Base-by-base conservation (phyloP, 192 early-diverging fungal genomes). In the Thoreauomyces humboldtii region DNA sequence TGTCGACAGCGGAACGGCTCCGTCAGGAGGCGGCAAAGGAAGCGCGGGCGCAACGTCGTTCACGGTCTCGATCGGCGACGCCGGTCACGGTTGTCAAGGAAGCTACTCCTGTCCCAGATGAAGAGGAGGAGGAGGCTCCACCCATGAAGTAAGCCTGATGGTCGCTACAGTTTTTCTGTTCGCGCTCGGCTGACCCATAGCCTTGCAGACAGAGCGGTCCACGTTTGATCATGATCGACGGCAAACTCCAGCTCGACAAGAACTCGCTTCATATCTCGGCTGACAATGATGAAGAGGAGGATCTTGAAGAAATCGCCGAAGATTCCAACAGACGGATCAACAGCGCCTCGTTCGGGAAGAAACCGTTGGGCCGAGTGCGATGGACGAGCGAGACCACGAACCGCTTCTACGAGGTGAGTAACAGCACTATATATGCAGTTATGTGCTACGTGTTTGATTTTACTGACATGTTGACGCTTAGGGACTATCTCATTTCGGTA, bases 401-500 rank as follows among this genome's bases (percentile, higher is more conserved):
- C 12, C 46, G 34, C 5, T 74, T 74, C 50, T 74, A 74, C 38
- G 34, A 69, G 50, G 71, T 73, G 43, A 5, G 47, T 47, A 7
- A 27, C n/a, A n/a, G n/a, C n/a, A n/a, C n/a, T n/a, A n/a, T n/a
- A 46, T 22, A 19, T 28, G 21, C 4, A 19, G 11, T 29, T 36
- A n/a, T 21, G 27, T 25, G 1, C 22, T 19, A 43, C n/a, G 2
- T 0, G 37, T 9, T 0, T 19, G 3, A 57, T 56, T n/a, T 55
- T 21, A 25, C 35, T 56, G 15, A 21, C 14, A 12, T 12, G 14
- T 17, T 6, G 52, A 17, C 22, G 14, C 53, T 28, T 38, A 74
- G 68, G 73, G 63, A 5, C 46, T 75, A 7, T 62, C 58, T 12
- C 67, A 71, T 32, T 75, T 70, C 61, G 73, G 73, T 32, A 67